Evolutionary conservation across 768 basidiomycete species (phyloP).

Genomic region (Tulasnella sp.): DNA sequence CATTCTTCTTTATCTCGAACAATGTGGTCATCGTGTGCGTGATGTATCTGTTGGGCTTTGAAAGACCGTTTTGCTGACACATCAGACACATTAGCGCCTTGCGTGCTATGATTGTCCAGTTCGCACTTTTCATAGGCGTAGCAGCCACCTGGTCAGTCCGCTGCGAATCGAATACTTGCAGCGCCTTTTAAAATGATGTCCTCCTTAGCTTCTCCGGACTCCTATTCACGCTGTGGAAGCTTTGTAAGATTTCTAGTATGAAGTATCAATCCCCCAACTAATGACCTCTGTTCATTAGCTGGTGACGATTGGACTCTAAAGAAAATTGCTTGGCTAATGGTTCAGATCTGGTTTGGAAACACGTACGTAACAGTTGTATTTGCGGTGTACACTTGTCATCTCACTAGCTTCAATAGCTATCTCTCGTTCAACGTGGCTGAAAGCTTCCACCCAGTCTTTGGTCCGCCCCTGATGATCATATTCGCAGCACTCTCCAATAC

Average conservation of each 20-base stretch:
- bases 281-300: slow-evolving; percentile 20
- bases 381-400: slow-evolving; percentile 1
- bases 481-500: slow-evolving; percentile 76
- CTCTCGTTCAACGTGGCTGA: slow-evolving; percentile 36
- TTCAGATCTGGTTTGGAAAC: slow-evolving; percentile 84
- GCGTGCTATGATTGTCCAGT: slow-evolving; percentile 59
- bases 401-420: slow-evolving; percentile 13
- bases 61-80: neutral
- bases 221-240: slow-evolving; percentile 42
- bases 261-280: slow-evolving; percentile 3
- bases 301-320: slow-evolving; percentile 33
- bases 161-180: neutral
- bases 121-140: slow-evolving; percentile 15
- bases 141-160: slow-evolving; percentile 33
- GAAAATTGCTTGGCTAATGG: slow-evolving; percentile 71
- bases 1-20: slow-evolving; percentile 70
- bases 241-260: slow-evolving; percentile 37
- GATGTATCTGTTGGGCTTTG: no score
- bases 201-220: slow-evolving; percentile 74
- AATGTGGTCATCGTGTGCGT: slow-evolving; percentile 69
- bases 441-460: slow-evolving; percentile 40
- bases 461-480: slow-evolving; percentile 19
- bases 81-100: no score
- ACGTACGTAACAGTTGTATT: slow-evolving; percentile 20
- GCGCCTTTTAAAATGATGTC: slow-evolving; percentile 66